phyloP scores from a whole-genome alignment of 2,329 filamentous ascomycete genomes.

The Colletotrichum tanaceti region DNA sequence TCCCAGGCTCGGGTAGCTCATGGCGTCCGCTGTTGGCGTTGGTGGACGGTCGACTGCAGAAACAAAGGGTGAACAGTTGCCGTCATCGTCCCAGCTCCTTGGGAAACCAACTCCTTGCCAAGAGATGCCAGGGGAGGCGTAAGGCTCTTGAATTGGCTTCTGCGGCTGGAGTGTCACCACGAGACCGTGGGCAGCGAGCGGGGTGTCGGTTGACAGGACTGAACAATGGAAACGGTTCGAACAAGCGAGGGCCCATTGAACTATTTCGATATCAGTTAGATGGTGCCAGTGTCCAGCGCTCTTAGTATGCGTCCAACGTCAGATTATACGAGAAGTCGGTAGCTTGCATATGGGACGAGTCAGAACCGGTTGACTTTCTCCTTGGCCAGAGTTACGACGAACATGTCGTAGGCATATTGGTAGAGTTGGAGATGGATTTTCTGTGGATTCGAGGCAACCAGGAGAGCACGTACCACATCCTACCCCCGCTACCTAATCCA shows the following conservation, averaged over 20 bases:
- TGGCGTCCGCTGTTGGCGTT: not conserved
- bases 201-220: not conserved
- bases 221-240: not conserved
- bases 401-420: not conserved
- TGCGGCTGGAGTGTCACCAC: not conserved
- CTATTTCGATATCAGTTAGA: not conserved
- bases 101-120: conserved; percentile 8
- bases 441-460: not conserved
- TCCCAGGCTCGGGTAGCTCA: not conserved
- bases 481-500: not conserved
- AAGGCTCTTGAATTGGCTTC: not conserved
- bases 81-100: conserved; percentile 11
- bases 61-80: conserved; percentile 7
- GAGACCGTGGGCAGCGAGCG: conserved; percentile 1
- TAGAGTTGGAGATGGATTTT: not conserved
- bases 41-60: not conserved
- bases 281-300: conserved; percentile 12
- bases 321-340: conserved; percentile 14
- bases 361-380: conserved; percentile 16
- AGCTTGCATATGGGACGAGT: conserved; percentile 33
- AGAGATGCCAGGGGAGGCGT: conserved; percentile 14
- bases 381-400: not conserved
- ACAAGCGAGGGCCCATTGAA: conserved; percentile 7
- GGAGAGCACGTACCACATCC: not conserved
- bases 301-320: conserved; percentile 17